Evolutionary conservation across 2,329 filamentous ascomycete species (phyloP).

Genomic region (Fusarium pseudoanthophilum): DNA sequence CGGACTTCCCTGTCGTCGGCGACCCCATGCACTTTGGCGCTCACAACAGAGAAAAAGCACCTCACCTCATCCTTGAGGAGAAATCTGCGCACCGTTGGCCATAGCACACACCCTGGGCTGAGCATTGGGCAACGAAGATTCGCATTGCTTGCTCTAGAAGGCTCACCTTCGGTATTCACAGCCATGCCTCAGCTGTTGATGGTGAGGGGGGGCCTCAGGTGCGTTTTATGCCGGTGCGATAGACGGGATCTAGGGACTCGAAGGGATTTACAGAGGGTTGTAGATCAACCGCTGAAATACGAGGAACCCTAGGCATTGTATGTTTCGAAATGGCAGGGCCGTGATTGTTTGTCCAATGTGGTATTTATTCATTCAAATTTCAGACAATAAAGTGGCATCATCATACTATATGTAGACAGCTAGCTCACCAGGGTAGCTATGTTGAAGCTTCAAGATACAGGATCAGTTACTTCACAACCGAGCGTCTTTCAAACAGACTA

Average conservation of each 20-base stretch:
- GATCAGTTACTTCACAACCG: slow-evolving; percentile 12
- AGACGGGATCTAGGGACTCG: background rate
- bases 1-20: slow-evolving; percentile 24
- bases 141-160: slow-evolving; percentile 21
- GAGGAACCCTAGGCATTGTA: slow-evolving; percentile 13
- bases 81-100: slow-evolving; percentile 25
- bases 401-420: background rate
- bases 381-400: slow-evolving; percentile 18
- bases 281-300: slow-evolving; percentile 35
- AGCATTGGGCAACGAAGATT: slow-evolving; percentile 34
- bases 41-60: slow-evolving; percentile 18
- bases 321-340: slow-evolving; percentile 25
- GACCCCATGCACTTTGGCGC: slow-evolving; percentile 7
- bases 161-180: background rate
- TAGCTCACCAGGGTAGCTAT: slow-evolving; percentile 1
- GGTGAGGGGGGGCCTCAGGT: slow-evolving; percentile 27
- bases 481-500: slow-evolving; percentile 17
- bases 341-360: background rate
- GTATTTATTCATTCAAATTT: slow-evolving; percentile 7
- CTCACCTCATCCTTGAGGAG: slow-evolving; percentile 27
- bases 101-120: slow-evolving; percentile 32
- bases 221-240: slow-evolving; percentile 24
- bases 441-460: background rate
- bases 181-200: slow-evolving; percentile 17
- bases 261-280: slow-evolving; percentile 21